Evolutionary conservation across 2,329 filamentous ascomycete genomes (phyloP).

Genomic region (Colletotrichum tanaceti): DNA sequence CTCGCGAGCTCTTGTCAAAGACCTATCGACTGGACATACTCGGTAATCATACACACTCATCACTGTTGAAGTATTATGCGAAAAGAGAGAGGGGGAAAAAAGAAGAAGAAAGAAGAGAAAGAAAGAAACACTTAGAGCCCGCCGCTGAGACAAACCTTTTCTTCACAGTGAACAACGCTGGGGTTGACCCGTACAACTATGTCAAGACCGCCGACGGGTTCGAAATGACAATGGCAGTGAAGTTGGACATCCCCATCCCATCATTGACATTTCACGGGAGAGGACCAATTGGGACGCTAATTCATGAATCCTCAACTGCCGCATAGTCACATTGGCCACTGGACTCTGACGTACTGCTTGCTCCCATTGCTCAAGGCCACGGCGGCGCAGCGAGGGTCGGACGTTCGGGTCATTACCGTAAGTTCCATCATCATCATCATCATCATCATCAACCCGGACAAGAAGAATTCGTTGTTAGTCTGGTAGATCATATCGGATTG

Average conservation of each 20-base stretch:
- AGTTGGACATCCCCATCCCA: neutral
- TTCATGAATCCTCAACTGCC: no score
- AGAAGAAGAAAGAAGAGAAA: no score
- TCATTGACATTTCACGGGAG: neutral
- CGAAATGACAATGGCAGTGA: constrained; percentile 8
- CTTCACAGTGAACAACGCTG: constrained; percentile 1
- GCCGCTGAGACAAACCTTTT: no score
- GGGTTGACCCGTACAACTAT: neutral
- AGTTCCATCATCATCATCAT: no score
- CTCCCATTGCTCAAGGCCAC: neutral
- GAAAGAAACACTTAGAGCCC: no score
- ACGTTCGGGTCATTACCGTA: neutral
- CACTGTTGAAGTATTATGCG: no score
- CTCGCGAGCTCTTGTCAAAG: neutral
- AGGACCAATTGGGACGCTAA: neutral
- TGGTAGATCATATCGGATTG: no score
- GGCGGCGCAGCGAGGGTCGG: neutral
- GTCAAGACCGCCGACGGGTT: neutral
- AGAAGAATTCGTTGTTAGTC: neutral
- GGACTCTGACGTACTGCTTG: neutral
- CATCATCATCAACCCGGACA: no score
- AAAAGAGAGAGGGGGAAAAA: no score
- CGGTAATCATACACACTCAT: neutral
- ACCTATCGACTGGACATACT: neutral
- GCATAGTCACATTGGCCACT: neutral